Evolutionary conservation across 768 basidiomycete species (phyloP).

Genomic region (Tylopilus subfusipes): DNA sequence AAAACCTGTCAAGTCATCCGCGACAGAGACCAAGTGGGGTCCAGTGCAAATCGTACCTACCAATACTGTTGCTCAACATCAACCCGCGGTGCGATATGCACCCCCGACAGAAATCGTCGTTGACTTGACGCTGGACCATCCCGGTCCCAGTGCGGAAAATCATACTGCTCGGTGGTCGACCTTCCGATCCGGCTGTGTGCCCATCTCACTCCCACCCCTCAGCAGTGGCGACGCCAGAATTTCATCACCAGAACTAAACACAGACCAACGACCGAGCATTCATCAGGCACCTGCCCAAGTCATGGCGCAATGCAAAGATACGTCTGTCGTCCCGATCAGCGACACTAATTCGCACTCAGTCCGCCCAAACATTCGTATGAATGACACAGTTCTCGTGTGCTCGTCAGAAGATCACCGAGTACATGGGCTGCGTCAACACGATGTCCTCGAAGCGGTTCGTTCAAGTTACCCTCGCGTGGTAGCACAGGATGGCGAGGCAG

Average conservation of each 20-base stretch:
- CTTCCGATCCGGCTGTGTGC: slow-evolving; percentile 28
- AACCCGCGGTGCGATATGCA: background rate
- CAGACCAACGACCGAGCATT: background rate
- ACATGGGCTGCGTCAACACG: background rate
- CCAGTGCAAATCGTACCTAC: background rate
- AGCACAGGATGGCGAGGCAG: background rate
- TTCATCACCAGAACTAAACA: background rate
- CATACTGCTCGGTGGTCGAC: slow-evolving; percentile 16
- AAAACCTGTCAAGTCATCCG: background rate
- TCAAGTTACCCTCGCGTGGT: background rate
- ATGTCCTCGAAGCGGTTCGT: background rate
- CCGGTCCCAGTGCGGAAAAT: background rate
- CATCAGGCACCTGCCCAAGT: background rate
- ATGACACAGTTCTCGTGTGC: background rate
- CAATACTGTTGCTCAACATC: background rate
- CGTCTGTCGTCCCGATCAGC: background rate
- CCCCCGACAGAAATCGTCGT: slow-evolving; percentile 1
- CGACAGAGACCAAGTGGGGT: background rate
- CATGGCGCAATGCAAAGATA: background rate
- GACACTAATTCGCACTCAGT: background rate
- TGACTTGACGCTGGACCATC: slow-evolving; percentile 6
- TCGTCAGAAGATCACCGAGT: background rate
- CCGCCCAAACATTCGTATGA: background rate
- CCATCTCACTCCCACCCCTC: slow-evolving; percentile 9
- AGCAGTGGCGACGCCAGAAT: background rate